Evolutionary conservation across 2,329 filamentous ascomycete species (phyloP).

Genomic region (Pestalotiopsis fici): DNA sequence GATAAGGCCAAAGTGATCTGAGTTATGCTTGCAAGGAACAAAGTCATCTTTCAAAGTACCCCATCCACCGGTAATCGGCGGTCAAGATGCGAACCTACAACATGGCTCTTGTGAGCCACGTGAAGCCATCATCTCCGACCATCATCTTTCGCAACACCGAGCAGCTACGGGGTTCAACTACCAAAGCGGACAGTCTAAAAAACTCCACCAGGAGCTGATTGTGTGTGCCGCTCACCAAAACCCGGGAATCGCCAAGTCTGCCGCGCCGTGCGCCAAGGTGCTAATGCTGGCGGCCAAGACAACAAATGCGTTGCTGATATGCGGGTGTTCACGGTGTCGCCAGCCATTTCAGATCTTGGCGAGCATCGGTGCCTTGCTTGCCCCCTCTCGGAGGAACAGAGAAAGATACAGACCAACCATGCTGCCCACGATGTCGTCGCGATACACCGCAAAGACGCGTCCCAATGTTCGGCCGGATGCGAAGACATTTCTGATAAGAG

Average conservation of each 20-base stretch:
- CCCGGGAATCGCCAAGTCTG: not conserved
- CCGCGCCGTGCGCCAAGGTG: slow-evolving; percentile 2
- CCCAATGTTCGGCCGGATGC: not conserved
- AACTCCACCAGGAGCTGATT: not conserved
- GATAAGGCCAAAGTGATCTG: too few relatives aligned
- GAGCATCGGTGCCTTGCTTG: not conserved
- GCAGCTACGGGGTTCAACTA: not conserved
- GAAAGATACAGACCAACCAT: not conserved
- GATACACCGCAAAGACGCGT: not conserved
- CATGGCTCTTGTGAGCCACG: not conserved
- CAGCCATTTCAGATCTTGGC: not conserved
- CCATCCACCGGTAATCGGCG: slow-evolving; percentile 5
- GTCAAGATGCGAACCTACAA: not conserved
- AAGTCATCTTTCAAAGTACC: not conserved
- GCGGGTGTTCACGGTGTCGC: not conserved
- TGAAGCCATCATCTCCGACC: not conserved
- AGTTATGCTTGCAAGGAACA: too few relatives aligned
- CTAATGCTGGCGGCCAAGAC: not conserved
- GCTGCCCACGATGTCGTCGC: not conserved
- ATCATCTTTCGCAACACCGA: not conserved
- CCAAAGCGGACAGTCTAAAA: not conserved
- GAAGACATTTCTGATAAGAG: not conserved
- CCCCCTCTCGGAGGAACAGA: not conserved
- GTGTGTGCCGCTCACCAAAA: not conserved
- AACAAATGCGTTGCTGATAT: slow-evolving; percentile 1